Evolutionary conservation across 208 protist species (phyloP), one percentile per base, ranked within the genome.

Genomic region (Tetramitus jugosus): DNA sequence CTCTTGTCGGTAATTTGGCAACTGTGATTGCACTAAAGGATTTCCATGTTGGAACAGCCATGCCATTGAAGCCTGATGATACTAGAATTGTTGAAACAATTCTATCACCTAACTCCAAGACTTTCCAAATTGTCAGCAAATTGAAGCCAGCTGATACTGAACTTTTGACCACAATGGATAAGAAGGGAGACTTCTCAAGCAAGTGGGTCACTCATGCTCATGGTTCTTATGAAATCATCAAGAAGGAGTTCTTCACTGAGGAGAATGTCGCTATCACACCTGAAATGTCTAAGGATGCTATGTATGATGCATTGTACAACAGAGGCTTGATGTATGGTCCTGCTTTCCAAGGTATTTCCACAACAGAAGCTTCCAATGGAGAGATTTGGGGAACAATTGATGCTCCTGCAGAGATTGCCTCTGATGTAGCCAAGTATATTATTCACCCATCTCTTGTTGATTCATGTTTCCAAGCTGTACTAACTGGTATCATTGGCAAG

Each of bases 401-500:
- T 3, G 20, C n/a, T 35, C 56, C 56, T 37, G 13, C 10, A 4
- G 26, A 13, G n/a, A 10, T 62, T 7, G 14, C 10, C 1, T 10
- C n/a, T 17, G n/a, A 10, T n/a, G 3, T 10, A 29, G 52, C 52
- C 17, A 37, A 62, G 3, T 35, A 8, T 62, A 29, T 31, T 37
- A 37, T 20, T 20, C 56, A 62, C 35, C 56, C 56, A 10, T 20
- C 56, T 3, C 35, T 62, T 20, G 10, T 62, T 4, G 56, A 62
- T 62, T 8, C 56, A 8, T 62, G 56, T 29, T 62, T 62, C 56
- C 56, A 62, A 62, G n/a, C n/a, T n/a, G n/a, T n/a, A n/a, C n/a
- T n/a, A n/a, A n/a, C n/a, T n/a, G n/a, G n/a, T n/a, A n/a, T n/a
- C n/a, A n/a, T n/a, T n/a, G n/a, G n/a, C n/a, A n/a, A n/a, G n/a